These are phyloP conservation scores for Backusella morwellensis DNA, from an alignment of 192 early-diverging fungal species.

Conservation along the genomic window DNA sequence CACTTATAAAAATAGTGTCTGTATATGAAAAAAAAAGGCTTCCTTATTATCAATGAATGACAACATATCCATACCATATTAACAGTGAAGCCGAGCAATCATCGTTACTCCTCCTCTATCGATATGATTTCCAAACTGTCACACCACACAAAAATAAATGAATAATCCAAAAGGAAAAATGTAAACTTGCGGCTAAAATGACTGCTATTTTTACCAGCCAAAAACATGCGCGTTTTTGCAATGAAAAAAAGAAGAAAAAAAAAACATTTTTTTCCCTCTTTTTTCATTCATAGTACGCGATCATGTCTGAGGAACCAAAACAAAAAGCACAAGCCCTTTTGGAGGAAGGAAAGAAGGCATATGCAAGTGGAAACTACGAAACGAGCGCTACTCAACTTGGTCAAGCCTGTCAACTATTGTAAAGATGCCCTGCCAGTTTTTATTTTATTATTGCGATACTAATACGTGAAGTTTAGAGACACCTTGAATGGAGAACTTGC, in stretches of 20 bases:
- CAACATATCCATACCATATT: too few relatives aligned
- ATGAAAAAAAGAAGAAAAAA: too few relatives aligned
- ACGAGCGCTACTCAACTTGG: conserved; percentile 63
- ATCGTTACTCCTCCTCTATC: too few relatives aligned
- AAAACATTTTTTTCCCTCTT: neutral
- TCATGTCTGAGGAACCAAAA: neutral
- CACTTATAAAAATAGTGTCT: too few relatives aligned
- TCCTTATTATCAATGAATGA: too few relatives aligned
- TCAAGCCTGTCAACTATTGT: conserved; percentile 66
- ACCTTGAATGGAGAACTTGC: conserved; percentile 61
- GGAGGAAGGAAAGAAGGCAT: conserved; percentile 66
- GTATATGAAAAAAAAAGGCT: too few relatives aligned
- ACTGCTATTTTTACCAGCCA: too few relatives aligned
- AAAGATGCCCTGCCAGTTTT: conserved; percentile 1
- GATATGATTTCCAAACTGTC: too few relatives aligned
- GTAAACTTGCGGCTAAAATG: too few relatives aligned
- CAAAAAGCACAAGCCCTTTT: neutral
- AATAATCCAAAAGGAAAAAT: too few relatives aligned
- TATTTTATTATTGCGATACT: neutral
- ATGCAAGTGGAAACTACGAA: conserved; percentile 62
- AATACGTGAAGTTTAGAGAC: conserved; percentile 40
- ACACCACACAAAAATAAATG: too few relatives aligned
- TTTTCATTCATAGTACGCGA: neutral
- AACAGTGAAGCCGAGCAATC: too few relatives aligned
- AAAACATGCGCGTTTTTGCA: neutral